Conservation (phyloP, 2,329 filamentous ascomycete species). For the Aspergillus fumigatiaffinis region DNA sequence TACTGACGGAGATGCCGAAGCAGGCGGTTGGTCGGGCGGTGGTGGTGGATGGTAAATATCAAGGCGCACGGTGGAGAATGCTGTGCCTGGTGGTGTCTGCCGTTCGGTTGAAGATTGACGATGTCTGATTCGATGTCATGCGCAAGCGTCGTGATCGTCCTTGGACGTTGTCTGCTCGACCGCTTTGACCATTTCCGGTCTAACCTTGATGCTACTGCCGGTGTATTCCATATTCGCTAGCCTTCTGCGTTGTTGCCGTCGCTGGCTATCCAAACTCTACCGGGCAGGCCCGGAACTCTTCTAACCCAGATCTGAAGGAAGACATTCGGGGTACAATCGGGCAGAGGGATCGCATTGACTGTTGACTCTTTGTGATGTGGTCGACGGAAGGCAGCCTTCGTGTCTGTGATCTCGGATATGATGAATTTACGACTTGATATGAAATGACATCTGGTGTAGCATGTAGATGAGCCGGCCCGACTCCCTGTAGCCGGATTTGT, state of each 20-base stretch:
- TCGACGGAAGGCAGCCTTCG: background rate
- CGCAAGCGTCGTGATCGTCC: background rate
- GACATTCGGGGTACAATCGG: background rate
- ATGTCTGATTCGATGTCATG: background rate
- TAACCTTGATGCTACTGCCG: background rate
- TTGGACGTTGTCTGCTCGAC: background rate
- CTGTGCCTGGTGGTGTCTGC: background rate
- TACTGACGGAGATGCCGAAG: slow-evolving; percentile 11
- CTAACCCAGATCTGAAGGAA: background rate
- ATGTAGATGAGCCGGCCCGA: background rate
- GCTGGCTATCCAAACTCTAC: background rate
- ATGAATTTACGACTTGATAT: background rate
- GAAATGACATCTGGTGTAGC: background rate
- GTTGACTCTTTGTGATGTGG: background rate
- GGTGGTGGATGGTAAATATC: background rate
- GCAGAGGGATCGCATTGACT: background rate
- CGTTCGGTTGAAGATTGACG: background rate
- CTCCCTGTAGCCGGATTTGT: background rate
- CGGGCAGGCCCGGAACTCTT: background rate
- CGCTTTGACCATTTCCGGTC: background rate
- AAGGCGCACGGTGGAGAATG: background rate
- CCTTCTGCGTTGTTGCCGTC: background rate
- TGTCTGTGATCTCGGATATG: background rate
- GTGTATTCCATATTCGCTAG: background rate
- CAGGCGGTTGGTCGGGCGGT: slow-evolving; percentile 4